phyloP scores from a whole-genome alignment of 345 rosid species.

The Populus simonii region DNA sequence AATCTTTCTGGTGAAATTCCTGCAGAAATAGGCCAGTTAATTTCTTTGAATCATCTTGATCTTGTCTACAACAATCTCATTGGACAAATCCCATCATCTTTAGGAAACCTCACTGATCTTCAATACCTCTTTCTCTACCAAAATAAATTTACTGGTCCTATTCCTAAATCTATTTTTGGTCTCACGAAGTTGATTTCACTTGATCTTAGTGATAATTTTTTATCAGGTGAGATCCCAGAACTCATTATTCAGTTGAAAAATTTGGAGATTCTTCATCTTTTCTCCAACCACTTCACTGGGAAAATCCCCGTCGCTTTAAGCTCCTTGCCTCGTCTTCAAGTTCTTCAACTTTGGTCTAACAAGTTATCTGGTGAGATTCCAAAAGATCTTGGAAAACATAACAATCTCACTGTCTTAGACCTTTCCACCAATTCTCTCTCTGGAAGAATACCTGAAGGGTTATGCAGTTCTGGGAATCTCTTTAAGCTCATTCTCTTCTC shows the following conservation, averaged over 20 bases:
- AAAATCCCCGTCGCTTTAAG: constrained; percentile 56
- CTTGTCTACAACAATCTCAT: constrained; percentile 86
- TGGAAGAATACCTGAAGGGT: constrained; percentile 57
- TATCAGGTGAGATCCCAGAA: constrained; percentile 76
- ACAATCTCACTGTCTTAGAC: constrained; percentile 72
- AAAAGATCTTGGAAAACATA: constrained; percentile 52
- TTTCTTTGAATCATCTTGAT: constrained; percentile 66
- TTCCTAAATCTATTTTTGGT: constrained; percentile 55
- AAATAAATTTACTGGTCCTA: constrained; percentile 60
- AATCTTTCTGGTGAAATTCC: constrained; percentile 81
- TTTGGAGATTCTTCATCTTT: constrained; percentile 81
- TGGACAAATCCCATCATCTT: constrained; percentile 59
- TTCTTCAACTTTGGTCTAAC: constrained; percentile 90
- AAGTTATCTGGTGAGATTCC: constrained; percentile 65
- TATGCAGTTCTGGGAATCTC: constrained; percentile 66
- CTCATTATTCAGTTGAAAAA: constrained; percentile 44
- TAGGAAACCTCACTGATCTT: constrained; percentile 59
- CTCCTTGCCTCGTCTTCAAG: constrained; percentile 67
- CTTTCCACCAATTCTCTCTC: constrained; percentile 76
- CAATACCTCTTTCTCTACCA: constrained; percentile 70
- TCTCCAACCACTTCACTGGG: constrained; percentile 69
- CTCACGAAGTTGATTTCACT: constrained; percentile 60
- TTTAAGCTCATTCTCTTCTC: constrained; percentile 83
- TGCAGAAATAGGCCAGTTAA: constrained; percentile 48
- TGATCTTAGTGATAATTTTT: constrained; percentile 70